phyloP scores from a whole-genome alignment of 306 rosid species.

The Sicyos baderoa region DNA sequence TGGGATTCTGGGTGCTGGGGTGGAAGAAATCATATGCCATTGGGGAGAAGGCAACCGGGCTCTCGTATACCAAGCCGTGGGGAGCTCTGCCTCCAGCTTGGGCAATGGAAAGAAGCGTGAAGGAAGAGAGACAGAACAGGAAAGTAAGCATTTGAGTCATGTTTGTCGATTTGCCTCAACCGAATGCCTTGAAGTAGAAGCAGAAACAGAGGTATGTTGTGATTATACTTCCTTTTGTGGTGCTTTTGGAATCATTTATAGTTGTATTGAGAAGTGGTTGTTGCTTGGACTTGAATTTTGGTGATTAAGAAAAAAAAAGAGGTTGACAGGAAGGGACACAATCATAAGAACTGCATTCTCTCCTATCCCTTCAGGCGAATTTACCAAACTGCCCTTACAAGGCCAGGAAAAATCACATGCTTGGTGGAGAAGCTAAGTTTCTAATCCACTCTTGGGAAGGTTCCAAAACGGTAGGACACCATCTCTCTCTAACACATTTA shows the following conservation, averaged over 20 bases:
- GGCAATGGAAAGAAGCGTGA: constrained; percentile 34
- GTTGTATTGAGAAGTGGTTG: constrained; percentile 39
- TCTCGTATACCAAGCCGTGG: constrained; percentile 59
- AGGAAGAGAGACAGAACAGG: constrained; percentile 31
- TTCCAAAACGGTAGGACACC: not conserved
- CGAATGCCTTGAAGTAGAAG: constrained; percentile 20
- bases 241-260: constrained; percentile 42
- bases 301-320: constrained; percentile 28
- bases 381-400: constrained; percentile 19
- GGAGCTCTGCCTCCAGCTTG: constrained; percentile 70
- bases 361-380: not conserved
- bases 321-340: constrained; percentile 40
- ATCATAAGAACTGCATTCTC: constrained; percentile 38
- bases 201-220: constrained; percentile 22
- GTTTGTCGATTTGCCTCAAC: constrained; percentile 15
- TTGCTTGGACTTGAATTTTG: constrained; percentile 52
- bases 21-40: constrained; percentile 77
- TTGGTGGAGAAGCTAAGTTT: constrained; percentile 15
- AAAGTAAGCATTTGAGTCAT: constrained; percentile 31
- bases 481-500: not conserved
- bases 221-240: constrained; percentile 23
- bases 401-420: not conserved
- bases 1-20: constrained; percentile 41
- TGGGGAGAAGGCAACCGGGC: constrained; percentile 56
- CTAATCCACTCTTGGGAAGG: not conserved